A percentile compares a stretch with the other conserved stretches of the same genome.
These are phyloP conservation scores for Akanthomyces dipterigenus DNA, from an alignment of 2,329 filamentous ascomycete genomes.

Conservation along the genomic window DNA sequence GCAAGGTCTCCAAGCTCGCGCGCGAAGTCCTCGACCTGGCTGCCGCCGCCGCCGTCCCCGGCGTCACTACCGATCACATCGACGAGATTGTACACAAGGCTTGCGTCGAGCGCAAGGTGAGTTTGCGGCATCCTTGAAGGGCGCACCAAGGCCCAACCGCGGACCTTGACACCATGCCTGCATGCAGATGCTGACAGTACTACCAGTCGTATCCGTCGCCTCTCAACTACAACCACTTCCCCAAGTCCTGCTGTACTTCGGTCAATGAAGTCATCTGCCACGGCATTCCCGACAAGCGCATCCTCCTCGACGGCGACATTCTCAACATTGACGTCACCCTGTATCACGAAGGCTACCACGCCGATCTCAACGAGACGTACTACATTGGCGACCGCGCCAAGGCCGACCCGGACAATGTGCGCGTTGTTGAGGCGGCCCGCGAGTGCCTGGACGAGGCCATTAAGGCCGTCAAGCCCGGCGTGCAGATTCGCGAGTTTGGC, in stretches of 20 bases:
- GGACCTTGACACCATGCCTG: not conserved
- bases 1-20: constrained; percentile 79
- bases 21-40: constrained; percentile 92
- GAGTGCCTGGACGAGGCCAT: constrained; percentile 90
- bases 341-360: constrained; percentile 92
- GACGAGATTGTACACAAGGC: constrained; percentile 94
- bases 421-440: constrained; percentile 83
- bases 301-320: constrained; percentile 87
- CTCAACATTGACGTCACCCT: constrained; percentile 94
- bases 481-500: constrained; percentile 85
- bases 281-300: constrained; percentile 88
- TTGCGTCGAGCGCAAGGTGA: constrained; percentile 83
- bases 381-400: constrained; percentile 88
- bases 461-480: constrained; percentile 85
- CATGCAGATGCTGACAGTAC: not conserved
- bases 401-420: constrained; percentile 77
- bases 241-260: constrained; percentile 96
- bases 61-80: constrained; percentile 91
- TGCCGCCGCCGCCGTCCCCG: constrained; percentile 75
- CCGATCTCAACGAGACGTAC: constrained; percentile 97
- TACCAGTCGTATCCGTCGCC: constrained; percentile 88
- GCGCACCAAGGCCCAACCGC: not conserved
- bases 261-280: constrained; percentile 98
- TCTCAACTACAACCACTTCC: constrained; percentile 91
- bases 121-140: constrained; percentile 24